Evolutionary conservation across 2,329 filamentous ascomycete genomes (phyloP).

Genomic region (Cladosporium sp.): DNA sequence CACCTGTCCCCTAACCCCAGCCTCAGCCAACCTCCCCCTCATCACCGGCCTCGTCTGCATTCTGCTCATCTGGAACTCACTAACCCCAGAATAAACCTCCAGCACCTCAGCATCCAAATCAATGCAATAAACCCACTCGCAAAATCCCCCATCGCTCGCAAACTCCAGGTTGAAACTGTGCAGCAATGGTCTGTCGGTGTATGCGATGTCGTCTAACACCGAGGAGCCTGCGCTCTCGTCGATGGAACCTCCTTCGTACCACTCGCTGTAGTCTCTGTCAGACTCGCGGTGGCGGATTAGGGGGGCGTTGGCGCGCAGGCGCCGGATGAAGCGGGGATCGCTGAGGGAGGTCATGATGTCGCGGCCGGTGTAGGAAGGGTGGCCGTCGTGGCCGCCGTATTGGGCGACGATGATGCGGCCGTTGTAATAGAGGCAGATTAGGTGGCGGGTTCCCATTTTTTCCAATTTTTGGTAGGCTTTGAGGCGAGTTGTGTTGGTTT

Average conservation of each 20-base stretch:
- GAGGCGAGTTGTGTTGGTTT: no score
- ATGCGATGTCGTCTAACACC: neutral
- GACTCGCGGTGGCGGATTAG: neutral
- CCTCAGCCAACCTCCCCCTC: constrained; percentile 1
- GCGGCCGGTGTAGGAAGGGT: constrained; percentile 29
- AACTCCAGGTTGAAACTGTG: constrained; percentile 27
- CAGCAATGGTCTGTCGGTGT: neutral
- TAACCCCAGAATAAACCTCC: constrained; percentile 21
- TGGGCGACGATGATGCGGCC: constrained; percentile 31
- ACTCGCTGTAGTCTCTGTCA: neutral
- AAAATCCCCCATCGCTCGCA: constrained; percentile 27
- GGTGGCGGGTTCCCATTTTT: constrained; percentile 27
- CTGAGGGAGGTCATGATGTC: constrained; percentile 31
- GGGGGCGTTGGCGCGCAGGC: constrained; percentile 25
- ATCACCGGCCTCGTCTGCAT: neutral
- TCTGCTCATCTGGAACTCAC: neutral
- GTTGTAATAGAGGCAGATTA: constrained; percentile 30
- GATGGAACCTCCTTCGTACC: neutral
- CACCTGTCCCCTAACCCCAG: neutral
- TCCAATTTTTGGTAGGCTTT: no score
- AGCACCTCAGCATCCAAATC: constrained; percentile 30
- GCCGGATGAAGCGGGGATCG: constrained; percentile 28
- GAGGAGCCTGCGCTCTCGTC: neutral
- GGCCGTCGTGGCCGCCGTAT: constrained; percentile 35
- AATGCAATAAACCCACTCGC: constrained; percentile 36